Base-by-base conservation (phyloP, 2,329 filamentous ascomycete genomes). In the Aspergillus felis region DNA sequence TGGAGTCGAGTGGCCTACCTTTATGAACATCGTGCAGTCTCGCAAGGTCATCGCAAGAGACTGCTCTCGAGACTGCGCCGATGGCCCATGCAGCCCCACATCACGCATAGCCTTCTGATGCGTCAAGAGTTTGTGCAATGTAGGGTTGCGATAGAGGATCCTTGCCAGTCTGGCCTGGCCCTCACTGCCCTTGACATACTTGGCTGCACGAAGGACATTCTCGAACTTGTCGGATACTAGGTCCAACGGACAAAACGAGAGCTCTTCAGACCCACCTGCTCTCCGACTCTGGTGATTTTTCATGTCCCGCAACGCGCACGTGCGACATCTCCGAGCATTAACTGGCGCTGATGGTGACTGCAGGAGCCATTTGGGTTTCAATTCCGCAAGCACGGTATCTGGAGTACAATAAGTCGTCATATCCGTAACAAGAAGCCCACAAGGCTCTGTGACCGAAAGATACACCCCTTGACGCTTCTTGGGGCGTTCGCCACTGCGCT, bases 341-440 rank as follows among this genome's bases (percentile, higher is more conserved):
- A 69, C 27, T 1, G 90, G 90, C 0, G 90, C 89, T 41, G 84
- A 86, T 3, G 87, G 89, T 2, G 89, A 92, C 70, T 92, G 89
- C 8, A 81, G 76, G 27, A 94, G 82, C 90, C 90, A 94, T 74
- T 94, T 94, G 14, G 90, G 90, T 71, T 94, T 94, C 75, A 93
- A 88, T 70, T 93, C 89, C 56, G 90, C 76, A 32, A 89, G 69
- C 48, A 50, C 71, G 50, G 68, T 66, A 3, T 67, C 68, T 0
- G 71, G 66, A 17, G 71, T 70, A 8, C 66, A 64, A 28, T 66
- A 66, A 6, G 79, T 76, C 2, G 81, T 82, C 88, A 93, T 92
- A 67, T 92, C 88, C 59, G 87, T 87, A 51, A 93, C 82, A 3
- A 93, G 75, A 66, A 91, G 83, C 5, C 86, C 90, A 67, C 85